Conservation (phyloP, 305 asterid genomes). For the Plantago lanceolata region DNA sequence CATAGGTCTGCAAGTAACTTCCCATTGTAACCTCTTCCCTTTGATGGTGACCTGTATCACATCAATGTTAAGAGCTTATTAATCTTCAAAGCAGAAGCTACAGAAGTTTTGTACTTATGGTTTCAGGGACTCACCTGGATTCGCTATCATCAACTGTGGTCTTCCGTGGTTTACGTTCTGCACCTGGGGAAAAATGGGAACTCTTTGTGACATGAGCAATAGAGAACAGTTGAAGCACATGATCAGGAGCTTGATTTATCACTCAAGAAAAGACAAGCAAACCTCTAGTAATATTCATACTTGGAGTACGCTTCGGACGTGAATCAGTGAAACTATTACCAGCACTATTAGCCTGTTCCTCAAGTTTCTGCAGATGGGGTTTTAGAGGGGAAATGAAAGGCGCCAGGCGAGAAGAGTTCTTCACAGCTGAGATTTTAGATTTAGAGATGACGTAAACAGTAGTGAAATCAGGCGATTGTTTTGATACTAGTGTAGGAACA, state of each 20-base stretch:
- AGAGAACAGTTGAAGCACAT: not conserved
- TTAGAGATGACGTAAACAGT: slow-evolving; percentile 13
- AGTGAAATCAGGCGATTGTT: slow-evolving; percentile 1
- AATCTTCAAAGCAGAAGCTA: not conserved
- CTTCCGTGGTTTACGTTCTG: slow-evolving; percentile 40
- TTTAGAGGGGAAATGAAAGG: slow-evolving; percentile 38
- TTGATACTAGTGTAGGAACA: slow-evolving; percentile 10
- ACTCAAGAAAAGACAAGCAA: slow-evolving; percentile 11
- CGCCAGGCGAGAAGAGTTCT: slow-evolving; percentile 10
- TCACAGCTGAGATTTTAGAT: slow-evolving; percentile 8
- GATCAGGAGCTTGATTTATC: not conserved
- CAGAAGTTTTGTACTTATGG: not conserved
- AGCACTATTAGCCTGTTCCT: slow-evolving; percentile 28
- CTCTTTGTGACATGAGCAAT: slow-evolving; percentile 7
- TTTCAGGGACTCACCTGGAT: slow-evolving; percentile 29
- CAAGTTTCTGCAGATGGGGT: slow-evolving; percentile 39
- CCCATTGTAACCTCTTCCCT: slow-evolving; percentile 36
- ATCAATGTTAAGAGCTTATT: not conserved
- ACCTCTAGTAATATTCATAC: slow-evolving; percentile 44
- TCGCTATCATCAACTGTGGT: slow-evolving; percentile 36
- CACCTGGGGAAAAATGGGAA: slow-evolving; percentile 27
- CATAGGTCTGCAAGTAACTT: slow-evolving; percentile 46
- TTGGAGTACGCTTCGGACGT: slow-evolving; percentile 32
- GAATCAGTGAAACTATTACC: slow-evolving; percentile 15
- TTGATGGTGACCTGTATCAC: slow-evolving; percentile 53